These are phyloP conservation scores for Sicyos baderoa DNA, from an alignment of 306 rosid species.

Conservation along the genomic window DNA sequence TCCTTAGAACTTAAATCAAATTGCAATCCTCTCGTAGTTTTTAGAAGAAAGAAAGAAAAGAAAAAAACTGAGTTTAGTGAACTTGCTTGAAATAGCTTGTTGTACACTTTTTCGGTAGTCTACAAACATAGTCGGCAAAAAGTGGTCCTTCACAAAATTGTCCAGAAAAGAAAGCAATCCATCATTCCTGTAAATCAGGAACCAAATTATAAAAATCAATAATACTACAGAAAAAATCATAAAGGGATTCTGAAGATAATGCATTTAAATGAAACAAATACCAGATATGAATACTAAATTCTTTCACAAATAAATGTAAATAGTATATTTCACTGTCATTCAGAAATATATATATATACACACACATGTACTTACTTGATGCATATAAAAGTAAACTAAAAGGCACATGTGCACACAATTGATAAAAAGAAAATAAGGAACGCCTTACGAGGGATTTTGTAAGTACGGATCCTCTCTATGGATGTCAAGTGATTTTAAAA, in stretches of 20 bases:
- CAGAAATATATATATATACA: background rate
- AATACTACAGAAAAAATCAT: background rate
- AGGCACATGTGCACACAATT: background rate
- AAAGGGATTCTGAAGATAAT: conserved; percentile 5
- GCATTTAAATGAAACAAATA: background rate
- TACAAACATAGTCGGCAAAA: conserved; percentile 93
- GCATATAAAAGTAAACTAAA: background rate
- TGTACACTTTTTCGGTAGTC: conserved; percentile 98
- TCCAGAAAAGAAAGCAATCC: conserved; percentile 92
- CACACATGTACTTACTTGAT: background rate
- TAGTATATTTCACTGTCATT: background rate
- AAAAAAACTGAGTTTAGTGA: conserved; percentile 25
- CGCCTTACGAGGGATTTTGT: background rate
- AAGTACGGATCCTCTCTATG: too few species aligned
- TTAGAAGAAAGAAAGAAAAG: background rate
- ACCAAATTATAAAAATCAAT: conserved; percentile 11
- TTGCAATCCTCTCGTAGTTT: conserved; percentile 3
- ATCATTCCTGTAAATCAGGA: conserved; percentile 74
- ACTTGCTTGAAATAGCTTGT: conserved; percentile 99
- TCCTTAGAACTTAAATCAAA: conserved; percentile 7
- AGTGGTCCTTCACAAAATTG: conserved; percentile 96
- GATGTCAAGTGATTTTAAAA: too few species aligned
- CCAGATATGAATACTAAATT: background rate
- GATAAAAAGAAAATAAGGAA: background rate
- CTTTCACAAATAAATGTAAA: background rate